Evolutionary conservation across 306 rosid species (phyloP), one percentile per base, ranked within the genome.

Genomic region (Vachellia collinsii): DNA sequence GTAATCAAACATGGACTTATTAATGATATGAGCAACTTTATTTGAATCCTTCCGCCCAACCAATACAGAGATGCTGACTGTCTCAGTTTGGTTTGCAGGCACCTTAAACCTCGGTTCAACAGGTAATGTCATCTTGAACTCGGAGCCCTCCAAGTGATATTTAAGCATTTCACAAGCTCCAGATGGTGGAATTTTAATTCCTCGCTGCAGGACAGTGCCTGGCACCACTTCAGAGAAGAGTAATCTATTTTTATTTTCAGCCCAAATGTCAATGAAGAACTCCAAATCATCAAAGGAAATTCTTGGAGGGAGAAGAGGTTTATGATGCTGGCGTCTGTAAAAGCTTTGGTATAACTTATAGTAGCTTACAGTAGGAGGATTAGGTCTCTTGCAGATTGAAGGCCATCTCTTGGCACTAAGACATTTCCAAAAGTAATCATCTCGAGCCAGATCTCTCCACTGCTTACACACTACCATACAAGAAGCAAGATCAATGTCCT

Each of bases 391-490:
- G 96, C 97, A 92, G 75, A 88, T 85, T 7, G 99, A 96, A 65
- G 99, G 99, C 98, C 99, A 93, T 82, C 88, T 91, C 89, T 90
- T 89, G 80, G 92, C 94, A 82, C 97, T 93, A 25, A 78, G 23
- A 79, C 99, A 90, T 83, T 96, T 96, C 98, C 98, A 96, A 42
- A 93, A 89, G 91, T 87, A 96, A 85, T 93, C 99, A 78, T 93
- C 98, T 61, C 80, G 82, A 29, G 94, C 98, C 42, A 89, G 63
- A 72, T 87, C 91, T 79, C 88, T 96, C 99, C 98, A 96, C 73
- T 85, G 97, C 91, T 84, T 92, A 81, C 88, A 89, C 44, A 93
- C 98, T 76, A 62, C 86, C 97, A 96, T 92, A 78, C 93, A 92
- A 34, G 90, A 92, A 71, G 93, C 94, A 80, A 96, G 98, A 76